phyloP scores from a whole-genome alignment of 2,329 filamentous ascomycete species.

The Metarhizium robertsii region DNA sequence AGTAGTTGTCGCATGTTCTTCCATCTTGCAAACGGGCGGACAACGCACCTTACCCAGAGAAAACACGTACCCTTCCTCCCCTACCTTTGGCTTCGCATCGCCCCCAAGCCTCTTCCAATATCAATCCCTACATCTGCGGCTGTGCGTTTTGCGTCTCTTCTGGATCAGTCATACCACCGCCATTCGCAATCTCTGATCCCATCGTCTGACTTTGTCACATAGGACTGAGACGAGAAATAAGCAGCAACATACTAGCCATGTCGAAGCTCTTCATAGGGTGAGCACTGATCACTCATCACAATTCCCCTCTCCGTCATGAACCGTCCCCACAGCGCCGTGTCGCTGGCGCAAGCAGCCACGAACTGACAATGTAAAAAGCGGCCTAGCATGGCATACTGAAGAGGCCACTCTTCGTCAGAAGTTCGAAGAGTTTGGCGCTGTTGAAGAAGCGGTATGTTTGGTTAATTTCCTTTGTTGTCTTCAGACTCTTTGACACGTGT shows the following conservation, averaged over 20 bases:
- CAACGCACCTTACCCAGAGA: not conserved
- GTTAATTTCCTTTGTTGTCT: constrained; percentile 1
- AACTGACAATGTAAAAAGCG: constrained; percentile 41
- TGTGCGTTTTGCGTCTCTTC: not conserved
- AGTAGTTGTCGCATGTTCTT: constrained; percentile 4
- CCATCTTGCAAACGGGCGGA: not conserved
- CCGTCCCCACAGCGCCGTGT: not conserved
- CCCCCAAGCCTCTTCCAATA: constrained; percentile 2
- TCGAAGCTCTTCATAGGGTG: constrained; percentile 94
- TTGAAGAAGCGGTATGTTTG: constrained; percentile 87
- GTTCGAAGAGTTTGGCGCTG: constrained; percentile 82
- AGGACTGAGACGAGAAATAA: constrained; percentile 2
- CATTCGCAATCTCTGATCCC: not conserved
- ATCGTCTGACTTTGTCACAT: not conserved
- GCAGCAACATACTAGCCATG: constrained; percentile 43
- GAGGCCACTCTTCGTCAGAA: constrained; percentile 78
- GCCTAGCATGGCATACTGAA: constrained; percentile 97
- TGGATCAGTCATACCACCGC: not conserved
- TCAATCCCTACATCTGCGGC: constrained; percentile 6
- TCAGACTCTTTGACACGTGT: not conserved
- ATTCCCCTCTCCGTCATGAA: constrained; percentile 2
- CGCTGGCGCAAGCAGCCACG: constrained; percentile 9
- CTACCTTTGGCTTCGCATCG: constrained; percentile 2
- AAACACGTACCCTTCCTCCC: constrained; percentile 2
- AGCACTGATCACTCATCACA: constrained; percentile 21